phyloP scores from a whole-genome alignment of 225 moss, liverwort and hornwort species.

The Polytrichum commune region DNA sequence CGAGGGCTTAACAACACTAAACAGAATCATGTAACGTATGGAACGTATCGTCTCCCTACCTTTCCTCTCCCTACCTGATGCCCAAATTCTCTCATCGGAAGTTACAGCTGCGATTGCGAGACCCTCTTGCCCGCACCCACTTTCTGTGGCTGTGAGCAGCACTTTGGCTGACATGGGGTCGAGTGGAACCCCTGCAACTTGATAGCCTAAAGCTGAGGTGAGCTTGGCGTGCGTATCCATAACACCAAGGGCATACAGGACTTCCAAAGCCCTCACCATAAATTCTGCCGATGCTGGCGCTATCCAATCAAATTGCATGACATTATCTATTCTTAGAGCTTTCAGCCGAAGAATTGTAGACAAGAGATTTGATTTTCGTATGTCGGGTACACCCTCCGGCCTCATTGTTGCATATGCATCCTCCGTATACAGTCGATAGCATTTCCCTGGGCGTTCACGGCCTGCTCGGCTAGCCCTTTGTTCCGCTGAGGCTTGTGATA shows the following conservation, averaged over 20 bases:
- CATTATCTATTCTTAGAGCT: conserved; percentile 94
- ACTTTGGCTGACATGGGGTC: conserved; percentile 93
- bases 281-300: conserved; percentile 77
- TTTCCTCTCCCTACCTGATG: conserved; percentile 70
- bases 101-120: conserved; percentile 79
- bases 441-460: conserved; percentile 93
- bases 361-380: conserved; percentile 82
- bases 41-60: too few species aligned
- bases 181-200: conserved; percentile 29
- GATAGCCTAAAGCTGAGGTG: conserved; percentile 79
- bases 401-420: conserved; percentile 66
- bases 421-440: conserved; percentile 87
- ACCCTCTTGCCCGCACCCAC: conserved; percentile 76
- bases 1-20: too few species aligned
- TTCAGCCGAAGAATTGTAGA: conserved; percentile 88
- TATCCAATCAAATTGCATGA: conserved; percentile 98
- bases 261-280: conserved; percentile 84
- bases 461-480: conserved; percentile 95
- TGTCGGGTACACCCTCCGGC: conserved; percentile 72
- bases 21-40: too few species aligned
- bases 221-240: conserved; percentile 81
- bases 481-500: conserved; percentile 90
- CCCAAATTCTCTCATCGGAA: conserved; percentile 93
- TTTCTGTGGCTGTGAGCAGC: conserved; percentile 63
- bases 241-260: conserved; percentile 69